phyloP scores from a whole-genome alignment of 352 stramenopile species.

The Pythium plurisporium region DNA sequence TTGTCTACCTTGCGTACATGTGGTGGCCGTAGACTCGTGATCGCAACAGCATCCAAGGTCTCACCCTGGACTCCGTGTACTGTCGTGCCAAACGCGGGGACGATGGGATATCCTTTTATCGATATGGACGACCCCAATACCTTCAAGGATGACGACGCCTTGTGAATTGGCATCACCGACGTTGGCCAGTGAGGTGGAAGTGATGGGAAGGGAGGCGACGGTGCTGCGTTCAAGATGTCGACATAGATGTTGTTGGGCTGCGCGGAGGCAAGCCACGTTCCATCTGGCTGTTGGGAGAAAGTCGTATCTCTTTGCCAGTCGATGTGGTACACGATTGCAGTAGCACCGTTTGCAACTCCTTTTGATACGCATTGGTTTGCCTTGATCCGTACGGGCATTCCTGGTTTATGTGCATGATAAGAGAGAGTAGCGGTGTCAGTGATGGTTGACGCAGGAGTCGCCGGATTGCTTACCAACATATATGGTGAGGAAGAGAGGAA shows the following conservation, averaged over 20 bases:
- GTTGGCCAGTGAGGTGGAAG: constrained; percentile 5
- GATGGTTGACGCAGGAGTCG: background rate
- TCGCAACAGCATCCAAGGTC: background rate
- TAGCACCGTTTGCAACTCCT: constrained; percentile 17
- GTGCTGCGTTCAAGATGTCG: background rate
- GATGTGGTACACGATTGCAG: constrained; percentile 6
- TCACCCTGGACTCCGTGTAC: background rate
- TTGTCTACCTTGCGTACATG: background rate
- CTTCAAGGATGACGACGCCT: background rate
- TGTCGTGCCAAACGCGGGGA: background rate
- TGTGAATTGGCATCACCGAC: constrained; percentile 16
- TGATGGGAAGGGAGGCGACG: background rate
- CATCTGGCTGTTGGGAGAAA: constrained; percentile 1
- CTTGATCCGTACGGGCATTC: constrained; percentile 15
- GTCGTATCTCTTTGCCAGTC: background rate
- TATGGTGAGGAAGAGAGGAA: constrained; percentile 1
- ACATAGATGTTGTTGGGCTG: constrained; percentile 9
- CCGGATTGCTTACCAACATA: constrained; percentile 22
- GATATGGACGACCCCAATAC: background rate
- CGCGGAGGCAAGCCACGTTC: background rate
- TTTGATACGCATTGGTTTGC: constrained; percentile 10
- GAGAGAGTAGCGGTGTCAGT: background rate
- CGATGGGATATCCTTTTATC: background rate
- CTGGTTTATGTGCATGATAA: background rate
- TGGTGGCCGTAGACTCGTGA: background rate